These are phyloP conservation scores for Kentomonas sorsogonicus DNA, from an alignment of 208 protist species.

Conservation along the genomic window DNA sequence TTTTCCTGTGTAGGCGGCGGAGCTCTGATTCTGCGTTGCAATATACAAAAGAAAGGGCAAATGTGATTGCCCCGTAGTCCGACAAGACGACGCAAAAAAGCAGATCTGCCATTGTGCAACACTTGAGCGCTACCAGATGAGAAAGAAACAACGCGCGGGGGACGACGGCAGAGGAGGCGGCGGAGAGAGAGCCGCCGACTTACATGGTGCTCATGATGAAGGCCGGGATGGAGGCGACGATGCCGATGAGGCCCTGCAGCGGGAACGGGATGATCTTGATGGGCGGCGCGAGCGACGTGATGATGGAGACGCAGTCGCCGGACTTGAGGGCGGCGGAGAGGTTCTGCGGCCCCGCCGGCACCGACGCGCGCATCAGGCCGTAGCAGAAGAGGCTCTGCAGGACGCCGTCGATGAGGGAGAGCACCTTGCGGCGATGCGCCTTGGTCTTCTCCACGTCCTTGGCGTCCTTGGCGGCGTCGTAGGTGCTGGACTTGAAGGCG, in stretches of 20 bases:
- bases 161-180: neutral
- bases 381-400: conserved; percentile 71
- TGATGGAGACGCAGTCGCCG: conserved; percentile 36
- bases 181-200: too few species aligned
- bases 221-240: conserved; percentile 54
- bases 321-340: conserved; percentile 35
- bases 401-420: conserved; percentile 51
- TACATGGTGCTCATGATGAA: conserved; percentile 60
- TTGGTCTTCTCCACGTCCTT: conserved; percentile 37
- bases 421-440: conserved; percentile 51
- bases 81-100: too few species aligned
- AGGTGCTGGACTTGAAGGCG: conserved; percentile 35
- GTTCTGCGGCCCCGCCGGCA: conserved; percentile 38
- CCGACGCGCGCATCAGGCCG: conserved; percentile 52
- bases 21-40: too few species aligned
- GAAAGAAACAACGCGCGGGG: neutral
- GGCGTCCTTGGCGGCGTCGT: conserved; percentile 31
- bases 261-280: conserved; percentile 32
- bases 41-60: neutral
- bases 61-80: too few species aligned
- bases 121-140: too few species aligned
- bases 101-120: too few species aligned
- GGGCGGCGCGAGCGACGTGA: conserved; percentile 56
- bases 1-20: too few species aligned
- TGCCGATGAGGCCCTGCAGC: conserved; percentile 65